Conservation (phyloP, 2,329 filamentous ascomycete genomes). For the Colletotrichum sp. region DNA sequence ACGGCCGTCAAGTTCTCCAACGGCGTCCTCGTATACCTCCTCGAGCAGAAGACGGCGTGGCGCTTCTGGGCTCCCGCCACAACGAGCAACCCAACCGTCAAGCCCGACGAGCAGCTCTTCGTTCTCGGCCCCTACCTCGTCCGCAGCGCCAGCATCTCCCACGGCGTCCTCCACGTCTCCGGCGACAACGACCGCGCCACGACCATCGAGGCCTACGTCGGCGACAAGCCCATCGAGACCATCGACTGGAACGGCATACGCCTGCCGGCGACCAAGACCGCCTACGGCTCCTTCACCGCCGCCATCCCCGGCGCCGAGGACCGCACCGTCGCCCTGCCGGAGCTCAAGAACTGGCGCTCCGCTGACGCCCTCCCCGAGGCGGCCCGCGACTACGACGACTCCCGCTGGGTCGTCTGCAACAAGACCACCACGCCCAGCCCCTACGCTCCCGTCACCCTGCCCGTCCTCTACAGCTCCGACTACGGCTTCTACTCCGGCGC, state of each 20-base stretch:
- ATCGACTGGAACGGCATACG: constrained; percentile 60
- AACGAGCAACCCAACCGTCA: constrained; percentile 34
- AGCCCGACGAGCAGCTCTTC: constrained; percentile 56
- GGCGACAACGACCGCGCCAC: constrained; percentile 75
- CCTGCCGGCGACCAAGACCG: constrained; percentile 36
- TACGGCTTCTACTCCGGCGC: constrained; percentile 77
- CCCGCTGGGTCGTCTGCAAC: constrained; percentile 66
- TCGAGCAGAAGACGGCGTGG: constrained; percentile 70
- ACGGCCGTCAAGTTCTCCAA: constrained; percentile 55
- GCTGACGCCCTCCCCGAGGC: constrained; percentile 76
- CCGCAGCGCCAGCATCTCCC: constrained; percentile 61
- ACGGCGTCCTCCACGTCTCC: constrained; percentile 61
- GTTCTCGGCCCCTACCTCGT: constrained; percentile 69
- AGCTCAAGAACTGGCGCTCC: constrained; percentile 69
- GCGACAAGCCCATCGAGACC: constrained; percentile 60
- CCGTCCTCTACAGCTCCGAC: constrained; percentile 72
- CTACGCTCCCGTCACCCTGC: constrained; percentile 59
- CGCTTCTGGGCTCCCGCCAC: constrained; percentile 69
- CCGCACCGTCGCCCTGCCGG: constrained; percentile 57
- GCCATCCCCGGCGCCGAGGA: constrained; percentile 45
- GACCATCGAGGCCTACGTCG: constrained; percentile 58
- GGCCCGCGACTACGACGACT: constrained; percentile 68
- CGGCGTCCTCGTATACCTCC: constrained; percentile 58
- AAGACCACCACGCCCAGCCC: constrained; percentile 66
- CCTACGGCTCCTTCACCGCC: constrained; percentile 53